Conservation (phyloP, 805 yeast genomes). For the Kluyveromyces wickerhamii region DNA sequence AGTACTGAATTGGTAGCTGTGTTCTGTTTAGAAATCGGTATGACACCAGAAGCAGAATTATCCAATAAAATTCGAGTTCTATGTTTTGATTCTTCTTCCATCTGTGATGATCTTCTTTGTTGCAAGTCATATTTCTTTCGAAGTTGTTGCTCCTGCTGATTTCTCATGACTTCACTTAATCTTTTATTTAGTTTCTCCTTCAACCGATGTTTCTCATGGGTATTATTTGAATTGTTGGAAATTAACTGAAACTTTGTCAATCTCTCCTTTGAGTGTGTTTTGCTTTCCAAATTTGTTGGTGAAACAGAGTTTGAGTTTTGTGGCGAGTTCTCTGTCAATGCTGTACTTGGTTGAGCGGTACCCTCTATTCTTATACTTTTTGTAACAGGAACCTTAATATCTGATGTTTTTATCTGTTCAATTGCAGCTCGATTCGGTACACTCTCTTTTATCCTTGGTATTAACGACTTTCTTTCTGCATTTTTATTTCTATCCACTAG, state of each 20-base stretch:
- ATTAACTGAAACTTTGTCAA: slow-evolving; percentile 25
- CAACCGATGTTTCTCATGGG: slow-evolving; percentile 18
- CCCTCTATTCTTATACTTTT: too few relatives aligned
- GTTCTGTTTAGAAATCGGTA: not conserved
- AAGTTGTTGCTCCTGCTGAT: slow-evolving; percentile 25
- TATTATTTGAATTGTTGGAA: slow-evolving; percentile 15
- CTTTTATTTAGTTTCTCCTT: slow-evolving; percentile 25
- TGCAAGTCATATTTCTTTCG: slow-evolving; percentile 20
- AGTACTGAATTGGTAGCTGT: slow-evolving; percentile 12
- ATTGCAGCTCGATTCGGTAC: not conserved
- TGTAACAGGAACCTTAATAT: too few relatives aligned
- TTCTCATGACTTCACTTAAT: slow-evolving; percentile 25
- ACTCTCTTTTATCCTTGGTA: slow-evolving; percentile 10
- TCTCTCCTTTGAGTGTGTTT: slow-evolving; percentile 15
- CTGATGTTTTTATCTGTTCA: too few relatives aligned
- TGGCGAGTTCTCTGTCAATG: not conserved
- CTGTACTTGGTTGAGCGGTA: not conserved
- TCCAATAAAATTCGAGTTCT: slow-evolving; percentile 12
- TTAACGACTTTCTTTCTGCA: slow-evolving; percentile 9
- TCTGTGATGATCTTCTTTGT: slow-evolving; percentile 22
- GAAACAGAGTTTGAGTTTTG: not conserved
- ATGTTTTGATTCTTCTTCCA: slow-evolving; percentile 17
- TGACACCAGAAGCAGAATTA: not conserved
- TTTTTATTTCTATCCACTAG: not conserved
- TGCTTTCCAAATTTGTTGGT: slow-evolving; percentile 3